Conservation (phyloP, 345 rosid genomes). For the Garcia nutans region DNA sequence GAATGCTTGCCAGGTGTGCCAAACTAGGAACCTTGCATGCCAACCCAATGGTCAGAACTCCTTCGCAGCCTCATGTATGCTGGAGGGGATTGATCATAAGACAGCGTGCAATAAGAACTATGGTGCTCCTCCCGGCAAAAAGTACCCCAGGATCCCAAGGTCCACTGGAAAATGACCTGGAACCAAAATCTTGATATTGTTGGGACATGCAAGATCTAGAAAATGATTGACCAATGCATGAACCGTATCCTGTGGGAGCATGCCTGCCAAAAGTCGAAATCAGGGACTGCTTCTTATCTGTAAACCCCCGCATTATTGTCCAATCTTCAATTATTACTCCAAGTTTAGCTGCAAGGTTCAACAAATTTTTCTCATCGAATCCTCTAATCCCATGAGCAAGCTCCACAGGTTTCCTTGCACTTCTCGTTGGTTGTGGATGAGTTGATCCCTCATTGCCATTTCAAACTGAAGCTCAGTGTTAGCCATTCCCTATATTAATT, state of each 20-base stretch:
- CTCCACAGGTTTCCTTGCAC: conserved; percentile 82
- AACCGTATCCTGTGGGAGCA: conserved; percentile 33
- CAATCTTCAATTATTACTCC: conserved; percentile 82
- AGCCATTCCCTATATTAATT: conserved; percentile 65
- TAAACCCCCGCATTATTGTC: conserved; percentile 46
- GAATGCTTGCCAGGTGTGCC: conserved; percentile 39
- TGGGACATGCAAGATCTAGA: conserved; percentile 57
- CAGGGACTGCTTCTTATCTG: conserved; percentile 47
- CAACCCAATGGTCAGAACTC: conserved; percentile 48
- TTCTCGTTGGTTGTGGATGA: conserved; percentile 84
- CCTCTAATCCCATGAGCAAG: conserved; percentile 77
- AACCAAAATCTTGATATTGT: conserved; percentile 40
- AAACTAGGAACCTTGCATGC: conserved; percentile 35
- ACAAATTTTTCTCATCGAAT: conserved; percentile 64
- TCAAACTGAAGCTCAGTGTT: conserved; percentile 92
- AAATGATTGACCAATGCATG: conserved; percentile 43
- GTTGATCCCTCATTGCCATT: conserved; percentile 96
- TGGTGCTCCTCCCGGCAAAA: conserved; percentile 66
- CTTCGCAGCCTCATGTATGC: conserved; percentile 38
- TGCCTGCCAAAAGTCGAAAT: conserved; percentile 30
- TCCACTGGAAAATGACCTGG: conserved; percentile 42
- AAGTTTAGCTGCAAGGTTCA: conserved; percentile 74
- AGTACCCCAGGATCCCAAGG: conserved; percentile 45
- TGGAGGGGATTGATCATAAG: conserved; percentile 49
- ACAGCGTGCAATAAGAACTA: conserved; percentile 57